phyloP scores from a whole-genome alignment of 75 land plant species.

The Gnetum montanum region DNA sequence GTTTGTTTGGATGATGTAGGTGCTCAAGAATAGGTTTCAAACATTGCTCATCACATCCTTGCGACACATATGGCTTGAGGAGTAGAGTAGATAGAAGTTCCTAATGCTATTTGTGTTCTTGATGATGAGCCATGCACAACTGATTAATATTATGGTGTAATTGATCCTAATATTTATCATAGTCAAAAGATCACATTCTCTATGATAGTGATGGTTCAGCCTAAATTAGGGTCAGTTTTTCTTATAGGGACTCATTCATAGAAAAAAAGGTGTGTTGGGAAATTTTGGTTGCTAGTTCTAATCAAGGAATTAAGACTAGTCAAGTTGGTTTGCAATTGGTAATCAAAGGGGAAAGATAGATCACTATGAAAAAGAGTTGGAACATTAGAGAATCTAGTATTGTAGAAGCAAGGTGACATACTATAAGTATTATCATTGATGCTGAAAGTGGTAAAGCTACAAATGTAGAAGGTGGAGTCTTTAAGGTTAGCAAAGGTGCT shows the following conservation, averaged over 20 bases:
- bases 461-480: slow-evolving; percentile 77
- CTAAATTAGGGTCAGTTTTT: slow-evolving; percentile 98
- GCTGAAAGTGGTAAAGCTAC: slow-evolving; percentile 87
- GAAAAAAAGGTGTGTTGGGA: slow-evolving; percentile 79
- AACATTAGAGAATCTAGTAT: slow-evolving; percentile 73
- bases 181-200: slow-evolving; percentile 78
- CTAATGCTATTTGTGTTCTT: slow-evolving; percentile 85
- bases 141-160: slow-evolving; percentile 71
- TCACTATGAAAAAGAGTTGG: slow-evolving; percentile 75
- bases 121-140: slow-evolving; percentile 85
- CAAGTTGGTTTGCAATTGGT: slow-evolving; percentile 90
- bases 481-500: slow-evolving; percentile 70
- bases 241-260: slow-evolving; percentile 81
- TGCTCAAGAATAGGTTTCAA: slow-evolving; percentile 80
- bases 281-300: slow-evolving; percentile 86
- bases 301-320: slow-evolving; percentile 96
- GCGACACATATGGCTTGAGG: slow-evolving; percentile 81
- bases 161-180: slow-evolving; percentile 71
- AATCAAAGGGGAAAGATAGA: slow-evolving; percentile 85
- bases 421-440: slow-evolving; percentile 88
- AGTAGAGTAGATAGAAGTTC: slow-evolving; percentile 83
- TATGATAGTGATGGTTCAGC: slow-evolving; percentile 78
- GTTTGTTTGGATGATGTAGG: slow-evolving; percentile 79
- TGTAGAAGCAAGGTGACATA: slow-evolving; percentile 99
- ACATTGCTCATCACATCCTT: slow-evolving; percentile 82